These are phyloP conservation scores for Boletellus ananiceps DNA, from an alignment of 768 basidiomycete species.

Conservation along the genomic window DNA sequence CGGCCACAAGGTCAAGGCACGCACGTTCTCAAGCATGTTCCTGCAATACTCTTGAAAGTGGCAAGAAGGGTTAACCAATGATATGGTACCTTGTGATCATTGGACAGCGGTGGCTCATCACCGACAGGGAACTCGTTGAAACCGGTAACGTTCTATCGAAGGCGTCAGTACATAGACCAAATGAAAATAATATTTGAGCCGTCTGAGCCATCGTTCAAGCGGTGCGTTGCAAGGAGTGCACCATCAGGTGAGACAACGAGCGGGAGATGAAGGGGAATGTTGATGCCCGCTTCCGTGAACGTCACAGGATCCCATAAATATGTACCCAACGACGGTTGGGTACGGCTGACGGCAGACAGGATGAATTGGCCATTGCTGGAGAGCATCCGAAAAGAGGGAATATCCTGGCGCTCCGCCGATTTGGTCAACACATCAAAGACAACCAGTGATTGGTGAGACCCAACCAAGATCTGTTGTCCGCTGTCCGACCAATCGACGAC, in stretches of 20 bases:
- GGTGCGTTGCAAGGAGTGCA: neutral
- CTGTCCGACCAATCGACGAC: neutral
- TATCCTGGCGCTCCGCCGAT: neutral
- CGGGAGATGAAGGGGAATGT: neutral
- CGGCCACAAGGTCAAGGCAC: no score
- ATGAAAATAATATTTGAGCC: neutral
- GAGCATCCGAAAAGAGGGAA: neutral
- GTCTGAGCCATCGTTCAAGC: neutral
- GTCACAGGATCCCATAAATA: neutral
- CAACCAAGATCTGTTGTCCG: conserved; percentile 1
- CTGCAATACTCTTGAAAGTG: no score
- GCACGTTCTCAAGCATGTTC: no score
- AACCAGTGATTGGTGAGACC: neutral
- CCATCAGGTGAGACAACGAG: neutral
- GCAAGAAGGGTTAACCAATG: neutral
- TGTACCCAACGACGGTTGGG: neutral
- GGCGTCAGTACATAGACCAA: neutral
- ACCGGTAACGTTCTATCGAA: neutral
- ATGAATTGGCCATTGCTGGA: neutral
- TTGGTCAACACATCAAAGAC: neutral
- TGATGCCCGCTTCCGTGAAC: neutral
- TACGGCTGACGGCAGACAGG: neutral
- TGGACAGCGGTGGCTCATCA: neutral
- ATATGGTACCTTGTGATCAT: neutral
- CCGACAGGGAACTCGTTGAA: neutral